Conservation (phyloP, 495 filamentous ascomycete genomes). For the Xylaria intraflava region DNA sequence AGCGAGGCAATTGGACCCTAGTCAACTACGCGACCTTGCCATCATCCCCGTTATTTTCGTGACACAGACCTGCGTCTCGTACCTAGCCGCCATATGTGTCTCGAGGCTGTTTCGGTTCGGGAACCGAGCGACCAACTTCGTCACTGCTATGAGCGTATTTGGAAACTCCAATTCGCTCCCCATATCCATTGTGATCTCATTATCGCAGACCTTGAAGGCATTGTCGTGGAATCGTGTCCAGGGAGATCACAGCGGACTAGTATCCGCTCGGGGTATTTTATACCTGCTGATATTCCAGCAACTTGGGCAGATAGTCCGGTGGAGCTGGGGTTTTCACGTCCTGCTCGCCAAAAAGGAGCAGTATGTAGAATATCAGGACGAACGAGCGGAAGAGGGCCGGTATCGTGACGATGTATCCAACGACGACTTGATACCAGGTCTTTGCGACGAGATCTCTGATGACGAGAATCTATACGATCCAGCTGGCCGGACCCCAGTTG, state of each 20-base stretch:
- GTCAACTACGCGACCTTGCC: conserved; percentile 81
- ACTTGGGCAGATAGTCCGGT: conserved; percentile 87
- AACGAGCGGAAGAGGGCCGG: conserved; percentile 58
- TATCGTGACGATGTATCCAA: conserved; percentile 45
- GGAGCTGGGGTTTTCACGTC: conserved; percentile 97
- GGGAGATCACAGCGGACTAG: conserved; percentile 91
- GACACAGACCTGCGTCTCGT: conserved; percentile 79
- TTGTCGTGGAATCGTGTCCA: conserved; percentile 89
- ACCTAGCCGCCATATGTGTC: conserved; percentile 61
- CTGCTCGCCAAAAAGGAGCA: conserved; percentile 74
- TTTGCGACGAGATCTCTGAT: conserved; percentile 26
- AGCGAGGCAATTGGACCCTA: conserved; percentile 86
- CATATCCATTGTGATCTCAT: conserved; percentile 88
- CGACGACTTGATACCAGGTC: conserved; percentile 25
- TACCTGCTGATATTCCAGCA: conserved; percentile 98
- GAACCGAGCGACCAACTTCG: conserved; percentile 82
- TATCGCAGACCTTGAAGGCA: conserved; percentile 84
- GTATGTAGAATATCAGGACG: conserved; percentile 53
- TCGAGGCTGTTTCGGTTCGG: conserved; percentile 70
- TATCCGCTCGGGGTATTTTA: conserved; percentile 86
- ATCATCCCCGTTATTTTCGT: conserved; percentile 92
- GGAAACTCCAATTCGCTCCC: conserved; percentile 98
- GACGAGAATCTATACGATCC: conserved; percentile 39
- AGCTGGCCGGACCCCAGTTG: conserved; percentile 42
- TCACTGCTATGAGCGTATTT: conserved; percentile 96